phyloP scores from a whole-genome alignment of 2,329 filamentous ascomycete genomes.

The Fusarium cyanostomum region DNA sequence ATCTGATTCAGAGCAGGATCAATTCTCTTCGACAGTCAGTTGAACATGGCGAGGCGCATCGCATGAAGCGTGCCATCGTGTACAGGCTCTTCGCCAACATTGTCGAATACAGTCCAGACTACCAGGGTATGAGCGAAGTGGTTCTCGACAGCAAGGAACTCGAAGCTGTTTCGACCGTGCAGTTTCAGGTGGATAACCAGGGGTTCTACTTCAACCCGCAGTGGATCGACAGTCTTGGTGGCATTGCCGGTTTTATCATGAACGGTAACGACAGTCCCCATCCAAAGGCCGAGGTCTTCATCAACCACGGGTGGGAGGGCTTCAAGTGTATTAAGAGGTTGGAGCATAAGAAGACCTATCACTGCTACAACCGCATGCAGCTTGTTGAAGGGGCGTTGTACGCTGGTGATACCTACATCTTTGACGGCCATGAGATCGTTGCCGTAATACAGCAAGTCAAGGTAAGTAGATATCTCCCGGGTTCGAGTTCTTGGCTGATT shows the following conservation, averaged over 20 bases:
- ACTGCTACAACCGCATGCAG: slow-evolving; percentile 68
- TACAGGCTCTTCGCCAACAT: slow-evolving; percentile 73
- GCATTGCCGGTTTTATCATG: slow-evolving; percentile 69
- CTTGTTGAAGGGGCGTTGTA: slow-evolving; percentile 52
- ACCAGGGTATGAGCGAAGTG: slow-evolving; percentile 67
- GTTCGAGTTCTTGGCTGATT: neutral
- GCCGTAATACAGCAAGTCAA: slow-evolving; percentile 65
- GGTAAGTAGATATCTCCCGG: slow-evolving; percentile 17
- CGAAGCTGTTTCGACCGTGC: slow-evolving; percentile 54
- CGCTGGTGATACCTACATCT: slow-evolving; percentile 64
- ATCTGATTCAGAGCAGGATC: slow-evolving; percentile 73
- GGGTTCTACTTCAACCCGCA: slow-evolving; percentile 65
- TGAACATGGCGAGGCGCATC: slow-evolving; percentile 31
- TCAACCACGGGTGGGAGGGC: slow-evolving; percentile 68
- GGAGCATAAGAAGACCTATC: slow-evolving; percentile 55
- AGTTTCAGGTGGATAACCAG: slow-evolving; percentile 57
- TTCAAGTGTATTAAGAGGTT: slow-evolving; percentile 54
- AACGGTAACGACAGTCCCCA: slow-evolving; percentile 60
- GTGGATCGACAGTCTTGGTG: slow-evolving; percentile 68
- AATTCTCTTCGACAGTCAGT: slow-evolving; percentile 57
- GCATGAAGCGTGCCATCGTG: slow-evolving; percentile 36
- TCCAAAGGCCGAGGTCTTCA: slow-evolving; percentile 66
- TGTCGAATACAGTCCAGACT: slow-evolving; percentile 65
- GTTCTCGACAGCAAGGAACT: slow-evolving; percentile 52
- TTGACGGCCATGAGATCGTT: slow-evolving; percentile 62